phyloP scores from a whole-genome alignment of 768 basidiomycete genomes.

The Hygrophorus pudorinus region DNA sequence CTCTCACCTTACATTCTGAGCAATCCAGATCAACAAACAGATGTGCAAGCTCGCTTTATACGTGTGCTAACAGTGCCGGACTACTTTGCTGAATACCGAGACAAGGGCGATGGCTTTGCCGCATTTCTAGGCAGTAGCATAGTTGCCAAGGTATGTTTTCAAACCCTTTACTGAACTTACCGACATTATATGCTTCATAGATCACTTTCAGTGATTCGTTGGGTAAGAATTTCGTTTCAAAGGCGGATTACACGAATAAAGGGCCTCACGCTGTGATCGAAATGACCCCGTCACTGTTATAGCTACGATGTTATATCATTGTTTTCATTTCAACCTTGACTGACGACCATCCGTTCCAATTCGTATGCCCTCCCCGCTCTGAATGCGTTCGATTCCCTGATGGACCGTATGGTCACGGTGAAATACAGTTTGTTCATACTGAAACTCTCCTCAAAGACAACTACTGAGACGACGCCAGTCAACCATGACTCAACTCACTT shows the following conservation, averaged over 20 bases:
- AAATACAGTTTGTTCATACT: too few species aligned
- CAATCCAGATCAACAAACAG: constrained; percentile 54
- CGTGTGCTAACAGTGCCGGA: constrained; percentile 67
- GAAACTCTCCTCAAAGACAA: too few species aligned
- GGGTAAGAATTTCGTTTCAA: constrained; percentile 66
- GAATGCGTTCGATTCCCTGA: too few species aligned
- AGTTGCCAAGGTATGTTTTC: constrained; percentile 59
- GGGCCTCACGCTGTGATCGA: constrained; percentile 73
- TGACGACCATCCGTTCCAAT: too few species aligned
- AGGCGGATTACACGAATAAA: constrained; percentile 62
- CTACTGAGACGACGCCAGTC: too few species aligned
- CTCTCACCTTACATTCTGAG: constrained; percentile 52
- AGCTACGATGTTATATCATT: constrained; percentile 10
- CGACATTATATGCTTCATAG: constrained; percentile 24
- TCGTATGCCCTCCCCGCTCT: too few species aligned
- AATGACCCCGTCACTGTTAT: constrained; percentile 66
- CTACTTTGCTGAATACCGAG: constrained; percentile 85
- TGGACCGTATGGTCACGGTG: too few species aligned
- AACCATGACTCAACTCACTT: too few species aligned
- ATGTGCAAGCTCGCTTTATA: constrained; percentile 60
- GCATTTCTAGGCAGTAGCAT: constrained; percentile 78
- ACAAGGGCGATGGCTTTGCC: constrained; percentile 72
- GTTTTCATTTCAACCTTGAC: neutral
- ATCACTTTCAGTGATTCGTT: constrained; percentile 63
- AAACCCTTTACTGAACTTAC: neutral